Evolutionary conservation across 345 rosid genomes (phyloP), one percentile per base, ranked within the genome.

Genomic region (Camelina laxa): DNA sequence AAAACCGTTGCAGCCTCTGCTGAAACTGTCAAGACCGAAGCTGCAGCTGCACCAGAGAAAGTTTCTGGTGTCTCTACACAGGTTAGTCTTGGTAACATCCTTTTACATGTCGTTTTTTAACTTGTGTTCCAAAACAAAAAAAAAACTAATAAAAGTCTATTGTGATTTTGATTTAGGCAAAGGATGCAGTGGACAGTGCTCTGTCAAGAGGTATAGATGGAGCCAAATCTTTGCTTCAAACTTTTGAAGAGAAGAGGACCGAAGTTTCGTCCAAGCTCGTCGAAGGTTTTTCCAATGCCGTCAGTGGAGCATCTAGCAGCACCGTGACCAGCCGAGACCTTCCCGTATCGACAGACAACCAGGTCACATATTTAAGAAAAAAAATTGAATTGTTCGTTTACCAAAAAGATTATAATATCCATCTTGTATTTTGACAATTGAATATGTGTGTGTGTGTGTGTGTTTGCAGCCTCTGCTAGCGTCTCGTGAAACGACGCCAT

Each of bases 331-430:
- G 4, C 69, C 53, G 81, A 39, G 81, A 72, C 51, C 77, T 78
- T 54, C 73, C 77, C 12, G 2, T 73, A 67, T 78, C 81, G 17
- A 41, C 70, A 16, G 81, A 78, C 65, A 78, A 73, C 44, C 81
- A 78, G 81, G 81, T 78, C 36, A 54, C 6, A 48, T 0, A 44
- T 55, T 35, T 35, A 33, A 41, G n/a, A 39, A 39, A 39, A 13
- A 39, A 39, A 39, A 39, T 15, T 39, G 5, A 39, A 11, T 9
- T 55, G 30, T 20, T 20, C 12, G 27, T 47, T 20, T 47, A 0
- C n/a, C 10, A 0, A 47, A 1, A 59, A 75, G 47, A 75, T 59
- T 67, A 36, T 67, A 60, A 27, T 20, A 13, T 4, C 60, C 10
- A 59, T 15, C 21, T 36, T 64, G 80, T 27, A n/a, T 76, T 69